phyloP scores from a whole-genome alignment of 257 asterid species.

The Nicotiana paniculata region DNA sequence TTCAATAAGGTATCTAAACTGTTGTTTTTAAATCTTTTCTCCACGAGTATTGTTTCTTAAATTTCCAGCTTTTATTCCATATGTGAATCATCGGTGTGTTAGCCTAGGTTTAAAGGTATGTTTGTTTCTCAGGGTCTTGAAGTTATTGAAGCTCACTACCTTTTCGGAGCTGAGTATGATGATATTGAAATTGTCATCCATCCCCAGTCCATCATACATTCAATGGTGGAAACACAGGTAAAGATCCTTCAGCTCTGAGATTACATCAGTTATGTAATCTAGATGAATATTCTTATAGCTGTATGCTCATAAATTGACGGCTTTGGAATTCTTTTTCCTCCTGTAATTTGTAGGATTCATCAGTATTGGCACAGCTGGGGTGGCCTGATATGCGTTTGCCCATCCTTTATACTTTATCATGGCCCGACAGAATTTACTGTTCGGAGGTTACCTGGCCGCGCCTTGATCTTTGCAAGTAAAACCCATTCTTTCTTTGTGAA shows the following conservation, averaged over 20 bases:
- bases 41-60: neutral
- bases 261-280: neutral
- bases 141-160: slow-evolving; percentile 98
- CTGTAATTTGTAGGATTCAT: slow-evolving; percentile 61
- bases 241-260: neutral
- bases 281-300: neutral
- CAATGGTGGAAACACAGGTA: slow-evolving; percentile 98
- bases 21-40: neutral
- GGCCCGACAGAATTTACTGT: slow-evolving; percentile 89
- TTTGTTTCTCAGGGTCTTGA: slow-evolving; percentile 66
- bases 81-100: neutral
- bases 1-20: slow-evolving; percentile 78
- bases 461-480: slow-evolving; percentile 97
- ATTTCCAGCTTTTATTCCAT: neutral
- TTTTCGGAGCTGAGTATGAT: slow-evolving; percentile 90
- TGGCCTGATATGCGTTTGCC: slow-evolving; percentile 99
- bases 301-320: neutral
- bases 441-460: slow-evolving; percentile 98
- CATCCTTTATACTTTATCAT: slow-evolving; percentile 85
- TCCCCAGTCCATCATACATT: slow-evolving; percentile 95
- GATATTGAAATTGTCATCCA: slow-evolving; percentile 86
- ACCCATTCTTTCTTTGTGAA: neutral
- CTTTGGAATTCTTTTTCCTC: neutral
- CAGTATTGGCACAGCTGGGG: slow-evolving; percentile 86
- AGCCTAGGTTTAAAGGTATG: neutral